A percentile compares a stretch with the other conserved stretches of the same genome.
phyloP scores from a whole-genome alignment of 129 eudicot species.

The Helichrysum umbraculigerum region DNA sequence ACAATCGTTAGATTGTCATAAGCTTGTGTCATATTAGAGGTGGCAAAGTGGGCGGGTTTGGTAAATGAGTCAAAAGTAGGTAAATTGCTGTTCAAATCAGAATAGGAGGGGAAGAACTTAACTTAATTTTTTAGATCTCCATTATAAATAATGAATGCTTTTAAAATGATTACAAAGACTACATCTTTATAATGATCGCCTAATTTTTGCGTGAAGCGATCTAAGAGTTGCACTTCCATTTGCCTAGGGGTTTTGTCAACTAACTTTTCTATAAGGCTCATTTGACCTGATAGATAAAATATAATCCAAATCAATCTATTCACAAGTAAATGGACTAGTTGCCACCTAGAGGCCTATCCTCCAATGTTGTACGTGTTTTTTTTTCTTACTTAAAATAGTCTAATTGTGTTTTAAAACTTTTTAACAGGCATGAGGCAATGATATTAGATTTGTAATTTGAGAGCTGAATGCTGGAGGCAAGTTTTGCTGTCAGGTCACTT shows the following conservation, averaged over 20 bases:
- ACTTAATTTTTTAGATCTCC: too few species aligned
- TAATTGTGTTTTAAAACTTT: neutral
- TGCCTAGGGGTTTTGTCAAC: too few species aligned
- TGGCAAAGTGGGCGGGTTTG: neutral
- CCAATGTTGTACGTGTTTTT: too few species aligned
- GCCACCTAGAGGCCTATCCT: neutral
- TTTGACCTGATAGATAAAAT: neutral
- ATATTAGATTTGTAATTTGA: constrained; percentile 11
- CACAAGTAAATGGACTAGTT: neutral
- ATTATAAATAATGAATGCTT: neutral
- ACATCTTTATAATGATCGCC: too few species aligned
- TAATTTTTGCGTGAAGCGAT: too few species aligned
- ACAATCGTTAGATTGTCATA: neutral
- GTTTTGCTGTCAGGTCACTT: constrained; percentile 34
- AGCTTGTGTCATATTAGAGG: neutral
- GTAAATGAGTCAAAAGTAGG: neutral
- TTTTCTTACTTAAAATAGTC: neutral
- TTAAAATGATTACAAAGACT: neutral
- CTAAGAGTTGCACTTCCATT: too few species aligned
- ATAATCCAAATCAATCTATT: neutral
- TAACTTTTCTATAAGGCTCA: neutral
- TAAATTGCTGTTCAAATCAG: neutral
- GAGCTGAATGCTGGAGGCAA: constrained; percentile 39
- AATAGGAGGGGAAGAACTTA: neutral
- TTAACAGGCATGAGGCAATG: constrained; percentile 62